A percentile compares a stretch with the other conserved stretches of the same genome.
Evolutionary conservation across 495 filamentous ascomycete genomes (phyloP).

Genomic region (Cladorrhinum samala): DNA sequence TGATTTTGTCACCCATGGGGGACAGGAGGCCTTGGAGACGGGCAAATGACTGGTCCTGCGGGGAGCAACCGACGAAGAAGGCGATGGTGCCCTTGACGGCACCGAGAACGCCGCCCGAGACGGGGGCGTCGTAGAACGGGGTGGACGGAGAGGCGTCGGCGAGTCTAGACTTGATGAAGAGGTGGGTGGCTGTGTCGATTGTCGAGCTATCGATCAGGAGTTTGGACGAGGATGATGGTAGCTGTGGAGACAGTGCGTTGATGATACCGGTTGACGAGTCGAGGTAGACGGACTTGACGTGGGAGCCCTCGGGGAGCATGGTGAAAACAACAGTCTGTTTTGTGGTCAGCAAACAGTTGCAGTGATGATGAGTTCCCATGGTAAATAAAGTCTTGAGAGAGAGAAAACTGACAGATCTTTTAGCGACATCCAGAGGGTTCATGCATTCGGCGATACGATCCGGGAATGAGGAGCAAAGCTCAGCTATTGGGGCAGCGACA

Average conservation of each 20-base stretch:
- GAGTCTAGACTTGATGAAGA: slow-evolving; percentile 19
- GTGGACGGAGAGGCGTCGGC: slow-evolving; percentile 12
- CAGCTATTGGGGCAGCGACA: slow-evolving; percentile 25
- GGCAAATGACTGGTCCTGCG: slow-evolving; percentile 8
- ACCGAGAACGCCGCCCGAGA: slow-evolving; percentile 33
- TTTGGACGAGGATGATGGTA: slow-evolving; percentile 27
- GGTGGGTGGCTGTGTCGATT: slow-evolving; percentile 32
- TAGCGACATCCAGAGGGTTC: slow-evolving; percentile 13
- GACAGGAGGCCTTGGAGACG: slow-evolving; percentile 24
- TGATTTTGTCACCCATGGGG: slow-evolving; percentile 44
- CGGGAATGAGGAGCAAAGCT: slow-evolving; percentile 27
- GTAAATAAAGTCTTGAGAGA: background rate
- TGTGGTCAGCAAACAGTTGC: background rate
- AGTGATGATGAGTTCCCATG: too few relatives aligned
- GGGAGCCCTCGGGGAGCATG: slow-evolving; percentile 32
- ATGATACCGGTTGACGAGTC: slow-evolving; percentile 28
- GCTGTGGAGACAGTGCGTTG: slow-evolving; percentile 8
- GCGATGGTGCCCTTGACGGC: slow-evolving; percentile 40
- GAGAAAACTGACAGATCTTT: slow-evolving; percentile 7
- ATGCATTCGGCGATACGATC: slow-evolving; percentile 2
- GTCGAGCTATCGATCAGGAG: slow-evolving; percentile 35
- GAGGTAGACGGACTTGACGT: slow-evolving; percentile 34
- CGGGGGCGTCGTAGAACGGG: slow-evolving; percentile 28
- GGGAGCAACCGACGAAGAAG: slow-evolving; percentile 29
- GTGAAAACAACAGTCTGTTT: slow-evolving; percentile 31